Conservation (phyloP, 2,329 filamentous ascomycete species). For the Lecanicillium sp. region DNA sequence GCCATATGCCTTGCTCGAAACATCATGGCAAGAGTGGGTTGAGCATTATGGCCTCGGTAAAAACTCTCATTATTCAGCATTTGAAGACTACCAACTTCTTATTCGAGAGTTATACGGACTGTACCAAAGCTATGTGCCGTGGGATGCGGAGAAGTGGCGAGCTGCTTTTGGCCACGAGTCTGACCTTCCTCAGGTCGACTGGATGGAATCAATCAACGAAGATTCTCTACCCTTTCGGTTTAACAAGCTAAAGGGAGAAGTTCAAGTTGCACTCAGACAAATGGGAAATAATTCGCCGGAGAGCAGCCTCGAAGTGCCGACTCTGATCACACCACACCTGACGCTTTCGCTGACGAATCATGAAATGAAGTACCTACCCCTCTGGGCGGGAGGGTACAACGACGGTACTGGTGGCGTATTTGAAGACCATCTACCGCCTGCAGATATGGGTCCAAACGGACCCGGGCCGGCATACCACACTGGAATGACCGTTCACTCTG, state of each 20-base stretch:
- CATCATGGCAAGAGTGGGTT: too few species aligned
- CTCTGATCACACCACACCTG: slow-evolving; percentile 36
- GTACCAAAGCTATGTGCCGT: too few species aligned
- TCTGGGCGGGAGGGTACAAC: slow-evolving; percentile 56
- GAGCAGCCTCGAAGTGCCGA: neutral
- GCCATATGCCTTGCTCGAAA: neutral
- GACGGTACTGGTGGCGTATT: slow-evolving; percentile 48
- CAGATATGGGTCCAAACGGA: slow-evolving; percentile 39
- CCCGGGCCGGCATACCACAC: slow-evolving; percentile 44
- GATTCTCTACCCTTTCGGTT: neutral
- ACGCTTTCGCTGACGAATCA: slow-evolving; percentile 47
- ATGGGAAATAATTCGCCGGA: neutral
- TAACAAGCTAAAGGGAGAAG: neutral
- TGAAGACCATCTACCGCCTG: slow-evolving; percentile 33
- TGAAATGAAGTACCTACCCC: slow-evolving; percentile 57
- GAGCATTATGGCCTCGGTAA: too few species aligned
- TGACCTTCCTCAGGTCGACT: too few species aligned
- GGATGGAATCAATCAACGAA: too few species aligned
- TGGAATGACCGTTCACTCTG: slow-evolving; percentile 32
- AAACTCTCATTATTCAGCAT: too few species aligned
- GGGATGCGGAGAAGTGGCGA: too few species aligned
- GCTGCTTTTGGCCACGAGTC: too few species aligned
- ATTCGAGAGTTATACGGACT: too few species aligned
- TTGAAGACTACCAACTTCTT: too few species aligned
- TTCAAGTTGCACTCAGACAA: neutral